Base-by-base conservation (phyloP, 345 rosid species). In the Salix dunnii region DNA sequence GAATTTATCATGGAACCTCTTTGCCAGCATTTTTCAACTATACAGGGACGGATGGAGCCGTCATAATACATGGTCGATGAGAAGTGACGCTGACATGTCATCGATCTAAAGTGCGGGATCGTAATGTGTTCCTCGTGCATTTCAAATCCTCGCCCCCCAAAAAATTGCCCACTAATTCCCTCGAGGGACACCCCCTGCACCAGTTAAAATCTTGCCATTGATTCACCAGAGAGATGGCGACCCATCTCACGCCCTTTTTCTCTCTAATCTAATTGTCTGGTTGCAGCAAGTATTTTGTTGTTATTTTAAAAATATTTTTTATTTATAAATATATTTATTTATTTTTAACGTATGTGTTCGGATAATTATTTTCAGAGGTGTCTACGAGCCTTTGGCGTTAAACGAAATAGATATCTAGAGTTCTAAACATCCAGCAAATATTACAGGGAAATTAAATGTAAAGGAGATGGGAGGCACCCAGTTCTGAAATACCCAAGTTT, bases 101-200 rank as follows among this genome's bases (percentile, higher is more conserved):
- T 63, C 23, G 63, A 71, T 53, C 27, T 4, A 7, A 42, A 73
- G 42, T 17, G 35, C 1, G 68, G 33, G 20, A 40, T 20, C 23
- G 30, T 73, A 61, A 61, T 42, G 76, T 73, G 67, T 62, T 73
- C 76, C 76, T 62, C 76, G 76, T 73, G 76, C 58, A 8, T 7
- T 25, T 23, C 36, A 38, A 60, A 28, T 7, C n/a, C 51, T 60
- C 27, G 25, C 9, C 23, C 67, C 67, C 76, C 51, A 10, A 38
- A 36, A 60, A 35, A 4, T n/a, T 35, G n/a, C 51, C 75, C 49
- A n/a, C 75, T 33, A 51, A 13, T 13, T 11, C 6, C 38, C 60
- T 49, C 20, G n/a, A 17, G 51, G 31, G 27, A 61, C 16, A 11
- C 30, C 9, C 46, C 23, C 23, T 13, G 17, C 53, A 42, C 73